Percentiles rank a stretch among this genome's conserved stretches.
Evolutionary conservation across 1,139 yeast genomes (phyloP).

Genomic region (Yamadazyma buinensis): DNA sequence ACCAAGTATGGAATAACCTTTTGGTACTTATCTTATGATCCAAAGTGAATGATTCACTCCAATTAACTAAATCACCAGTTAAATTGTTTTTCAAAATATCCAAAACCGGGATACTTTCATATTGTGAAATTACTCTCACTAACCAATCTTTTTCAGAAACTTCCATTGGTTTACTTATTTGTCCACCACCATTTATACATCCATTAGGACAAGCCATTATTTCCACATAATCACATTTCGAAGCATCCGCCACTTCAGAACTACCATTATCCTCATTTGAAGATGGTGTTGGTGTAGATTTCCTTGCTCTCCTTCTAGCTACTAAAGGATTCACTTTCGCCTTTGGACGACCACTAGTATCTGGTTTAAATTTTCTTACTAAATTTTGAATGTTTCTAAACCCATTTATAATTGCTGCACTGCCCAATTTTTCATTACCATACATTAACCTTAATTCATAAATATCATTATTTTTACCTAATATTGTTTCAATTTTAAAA

Average conservation of each 20-base stretch:
- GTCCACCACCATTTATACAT: constrained; percentile 97
- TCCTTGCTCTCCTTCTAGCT: constrained; percentile 39
- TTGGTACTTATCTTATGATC: constrained; percentile 26
- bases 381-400: constrained; percentile 91
- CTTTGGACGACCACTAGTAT: constrained; percentile 9
- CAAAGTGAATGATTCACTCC: constrained; percentile 33
- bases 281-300: constrained; percentile 7
- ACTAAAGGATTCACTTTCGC: constrained; percentile 35
- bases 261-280: constrained; percentile 14
- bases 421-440: constrained; percentile 42
- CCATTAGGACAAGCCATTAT: constrained; percentile 99
- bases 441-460: constrained; percentile 57
- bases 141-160: constrained; percentile 42
- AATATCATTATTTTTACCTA: constrained; percentile 76
- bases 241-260: constrained; percentile 49
- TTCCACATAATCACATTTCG: constrained; percentile 78
- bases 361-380: constrained; percentile 72
- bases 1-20: constrained; percentile 45
- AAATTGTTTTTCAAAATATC: constrained; percentile 8
- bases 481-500: constrained; percentile 25
- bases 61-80: constrained; percentile 17
- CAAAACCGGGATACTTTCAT: constrained; percentile 22
- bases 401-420: constrained; percentile 82
- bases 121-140: constrained; percentile 24
- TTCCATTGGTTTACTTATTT: constrained; percentile 51